These are phyloP conservation scores for Capsicum pubescens DNA, from an alignment of 257 asterid genomes.

Conservation along the genomic window DNA sequence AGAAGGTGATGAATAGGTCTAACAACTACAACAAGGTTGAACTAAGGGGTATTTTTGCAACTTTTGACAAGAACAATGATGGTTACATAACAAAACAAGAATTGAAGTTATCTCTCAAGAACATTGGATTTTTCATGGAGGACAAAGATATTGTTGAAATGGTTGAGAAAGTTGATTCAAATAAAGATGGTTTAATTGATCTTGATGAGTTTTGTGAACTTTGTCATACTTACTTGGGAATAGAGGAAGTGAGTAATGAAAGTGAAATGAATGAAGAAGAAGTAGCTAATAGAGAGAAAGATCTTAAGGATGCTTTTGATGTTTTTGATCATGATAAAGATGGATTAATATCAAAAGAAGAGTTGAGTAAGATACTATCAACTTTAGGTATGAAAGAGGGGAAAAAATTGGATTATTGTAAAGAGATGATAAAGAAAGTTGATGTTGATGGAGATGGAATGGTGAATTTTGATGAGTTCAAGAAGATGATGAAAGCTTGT, in stretches of 20 bases:
- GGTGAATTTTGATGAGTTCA: constrained; percentile 80
- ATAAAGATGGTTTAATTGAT: constrained; percentile 81
- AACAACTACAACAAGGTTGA: constrained; percentile 29
- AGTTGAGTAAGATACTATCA: constrained; percentile 68
- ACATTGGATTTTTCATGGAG: constrained; percentile 61
- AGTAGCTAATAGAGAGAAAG: constrained; percentile 26
- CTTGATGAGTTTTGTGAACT: constrained; percentile 71
- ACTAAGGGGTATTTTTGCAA: constrained; percentile 58
- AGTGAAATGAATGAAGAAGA: constrained; percentile 36
- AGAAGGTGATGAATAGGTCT: constrained; percentile 15
- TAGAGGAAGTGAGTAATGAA: not conserved
- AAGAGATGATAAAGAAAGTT: constrained; percentile 78
- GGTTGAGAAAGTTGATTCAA: constrained; percentile 64
- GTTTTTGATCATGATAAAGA: constrained; percentile 82
- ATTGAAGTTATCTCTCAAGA: constrained; percentile 63
- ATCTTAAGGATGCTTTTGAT: constrained; percentile 73
- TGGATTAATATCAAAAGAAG: constrained; percentile 72
- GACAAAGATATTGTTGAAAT: constrained; percentile 69
- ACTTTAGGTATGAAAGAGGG: constrained; percentile 73
- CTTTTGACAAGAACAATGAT: constrained; percentile 81
- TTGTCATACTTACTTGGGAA: constrained; percentile 46
- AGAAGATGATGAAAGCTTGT: constrained; percentile 72
- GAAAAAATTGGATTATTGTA: constrained; percentile 60
- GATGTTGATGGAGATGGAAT: constrained; percentile 92
- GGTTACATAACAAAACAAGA: constrained; percentile 79